Evolutionary conservation across 257 asterid genomes (phyloP).

Genomic region (Ligustrum vulgare): DNA sequence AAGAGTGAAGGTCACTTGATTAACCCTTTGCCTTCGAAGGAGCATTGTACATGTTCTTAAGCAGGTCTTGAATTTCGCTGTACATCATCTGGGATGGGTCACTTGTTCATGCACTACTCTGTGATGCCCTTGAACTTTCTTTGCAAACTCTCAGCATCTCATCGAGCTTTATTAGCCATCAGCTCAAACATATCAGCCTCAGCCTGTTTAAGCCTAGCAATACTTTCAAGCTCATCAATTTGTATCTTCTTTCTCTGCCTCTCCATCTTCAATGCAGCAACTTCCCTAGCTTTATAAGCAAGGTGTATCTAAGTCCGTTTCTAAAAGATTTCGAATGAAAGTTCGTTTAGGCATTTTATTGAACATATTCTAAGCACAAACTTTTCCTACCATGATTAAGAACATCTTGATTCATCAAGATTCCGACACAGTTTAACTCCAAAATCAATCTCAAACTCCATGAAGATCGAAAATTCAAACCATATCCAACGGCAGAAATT

Average conservation of each 20-base stretch:
- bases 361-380: no score
- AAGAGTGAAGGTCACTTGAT: slow-evolving; percentile 33
- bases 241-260: slow-evolving; percentile 39
- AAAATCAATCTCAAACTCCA: no score
- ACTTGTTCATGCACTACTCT: no score
- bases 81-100: slow-evolving; percentile 87
- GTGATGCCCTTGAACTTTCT: slow-evolving; percentile 57
- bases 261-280: slow-evolving; percentile 66
- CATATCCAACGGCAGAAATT: no score
- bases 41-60: slow-evolving; percentile 60
- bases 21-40: slow-evolving; percentile 42
- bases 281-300: slow-evolving; percentile 83
- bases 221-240: not conserved
- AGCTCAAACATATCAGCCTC: not conserved
- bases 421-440: no score
- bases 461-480: no score
- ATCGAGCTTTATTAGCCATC: slow-evolving; percentile 55
- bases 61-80: slow-evolving; percentile 70
- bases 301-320: no score
- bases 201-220: not conserved
- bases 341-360: no score
- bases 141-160: not conserved
- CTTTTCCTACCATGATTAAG: no score
- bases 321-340: no score
- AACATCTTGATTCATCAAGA: no score